Percentiles rank a stretch among this genome's conserved stretches.
phyloP scores from a whole-genome alignment of 2,329 filamentous ascomycete species.

The Alternaria gaisen region DNA sequence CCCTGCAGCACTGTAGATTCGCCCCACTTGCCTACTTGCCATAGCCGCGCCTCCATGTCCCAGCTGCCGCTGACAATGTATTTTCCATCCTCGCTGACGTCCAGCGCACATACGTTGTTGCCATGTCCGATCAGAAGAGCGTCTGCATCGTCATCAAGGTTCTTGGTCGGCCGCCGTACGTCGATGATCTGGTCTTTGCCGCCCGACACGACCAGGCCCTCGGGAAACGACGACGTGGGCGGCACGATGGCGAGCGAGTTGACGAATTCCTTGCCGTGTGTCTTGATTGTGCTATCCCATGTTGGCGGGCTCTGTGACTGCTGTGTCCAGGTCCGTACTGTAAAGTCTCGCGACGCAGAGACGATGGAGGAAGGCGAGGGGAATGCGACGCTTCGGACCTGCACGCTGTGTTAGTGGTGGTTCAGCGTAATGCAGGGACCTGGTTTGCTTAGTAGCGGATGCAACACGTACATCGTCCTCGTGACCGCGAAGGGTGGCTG shows the following conservation, averaged over 20 bases:
- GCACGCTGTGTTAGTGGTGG: constrained; percentile 4
- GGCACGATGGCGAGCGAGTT: constrained; percentile 83
- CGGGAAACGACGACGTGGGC: constrained; percentile 71
- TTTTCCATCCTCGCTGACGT: constrained; percentile 74
- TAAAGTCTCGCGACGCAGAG: constrained; percentile 90
- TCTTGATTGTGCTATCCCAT: constrained; percentile 81
- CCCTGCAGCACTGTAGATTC: constrained; percentile 74
- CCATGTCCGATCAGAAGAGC: constrained; percentile 85
- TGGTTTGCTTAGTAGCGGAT: not conserved
- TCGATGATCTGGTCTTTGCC: constrained; percentile 95
- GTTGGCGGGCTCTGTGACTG: constrained; percentile 70
- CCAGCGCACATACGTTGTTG: constrained; percentile 87
- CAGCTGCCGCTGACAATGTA: constrained; percentile 91
- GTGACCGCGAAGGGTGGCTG: constrained; percentile 86
- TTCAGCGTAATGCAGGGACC: no score
- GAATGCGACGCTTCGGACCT: constrained; percentile 90
- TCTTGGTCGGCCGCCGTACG: constrained; percentile 75
- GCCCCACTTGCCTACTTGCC: constrained; percentile 88
- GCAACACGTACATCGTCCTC: constrained; percentile 79
- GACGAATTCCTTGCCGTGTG: constrained; percentile 84
- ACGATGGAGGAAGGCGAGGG: constrained; percentile 75
- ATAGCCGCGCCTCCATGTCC: constrained; percentile 88
- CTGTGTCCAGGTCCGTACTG: constrained; percentile 85
- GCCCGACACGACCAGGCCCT: constrained; percentile 85
- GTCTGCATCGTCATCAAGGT: constrained; percentile 79